Evolutionary conservation across 345 rosid genomes (phyloP).

Genomic region (Boechera retrofracta): DNA sequence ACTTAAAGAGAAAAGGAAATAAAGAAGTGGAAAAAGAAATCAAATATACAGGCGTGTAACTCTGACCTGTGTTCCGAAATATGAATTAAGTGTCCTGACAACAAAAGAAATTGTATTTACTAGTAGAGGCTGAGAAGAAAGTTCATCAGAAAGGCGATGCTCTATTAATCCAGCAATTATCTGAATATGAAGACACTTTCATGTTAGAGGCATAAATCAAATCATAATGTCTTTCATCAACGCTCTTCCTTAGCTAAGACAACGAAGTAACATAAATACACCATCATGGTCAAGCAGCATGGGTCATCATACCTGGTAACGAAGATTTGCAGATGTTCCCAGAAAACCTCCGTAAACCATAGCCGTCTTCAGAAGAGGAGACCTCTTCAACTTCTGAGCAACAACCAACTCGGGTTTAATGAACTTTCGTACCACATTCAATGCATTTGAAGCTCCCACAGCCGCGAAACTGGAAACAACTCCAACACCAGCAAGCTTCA

Average conservation of each 20-base stretch:
- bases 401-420: slow-evolving; percentile 59
- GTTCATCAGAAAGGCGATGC: slow-evolving; percentile 83
- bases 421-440: slow-evolving; percentile 56
- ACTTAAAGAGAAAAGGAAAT: neutral
- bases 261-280: neutral
- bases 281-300: slow-evolving; percentile 10
- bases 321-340: slow-evolving; percentile 91
- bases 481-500: slow-evolving; percentile 87
- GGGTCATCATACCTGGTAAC: slow-evolving; percentile 76
- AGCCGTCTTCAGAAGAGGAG: slow-evolving; percentile 89
- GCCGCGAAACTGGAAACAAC: slow-evolving; percentile 85
- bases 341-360: slow-evolving; percentile 75
- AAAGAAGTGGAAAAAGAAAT: slow-evolving; percentile 16
- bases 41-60: slow-evolving; percentile 23
- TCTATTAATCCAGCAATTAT: slow-evolving; percentile 91
- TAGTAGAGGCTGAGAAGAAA: slow-evolving; percentile 75
- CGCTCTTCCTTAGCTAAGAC: slow-evolving; percentile 20
- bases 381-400: slow-evolving; percentile 63
- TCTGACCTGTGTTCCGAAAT: slow-evolving; percentile 96
- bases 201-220: slow-evolving; percentile 28
- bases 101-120: slow-evolving; percentile 84
- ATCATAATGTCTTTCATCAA: slow-evolving; percentile 4
- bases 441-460: slow-evolving; percentile 79
- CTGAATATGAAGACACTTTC: slow-evolving; percentile 54
- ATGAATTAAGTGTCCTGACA: slow-evolving; percentile 84